Evolutionary conservation across 495 filamentous ascomycete genomes (phyloP), one percentile per base, ranked within the genome.

Genomic region (Lentithecium fluviatile): DNA sequence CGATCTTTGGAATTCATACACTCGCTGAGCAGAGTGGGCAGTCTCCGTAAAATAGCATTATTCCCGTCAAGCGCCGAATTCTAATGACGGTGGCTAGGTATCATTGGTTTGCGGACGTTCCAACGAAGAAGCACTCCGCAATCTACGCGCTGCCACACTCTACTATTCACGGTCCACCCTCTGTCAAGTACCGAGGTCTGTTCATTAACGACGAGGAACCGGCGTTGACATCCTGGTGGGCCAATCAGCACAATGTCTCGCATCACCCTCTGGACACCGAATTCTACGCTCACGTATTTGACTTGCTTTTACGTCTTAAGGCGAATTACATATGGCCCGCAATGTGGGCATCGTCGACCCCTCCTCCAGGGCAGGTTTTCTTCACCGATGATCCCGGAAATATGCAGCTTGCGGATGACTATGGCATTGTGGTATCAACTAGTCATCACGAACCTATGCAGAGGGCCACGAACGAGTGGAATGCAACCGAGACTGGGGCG

Each of bases 181-280:
- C 56, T 15, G 50, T 65, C 25, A 60, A 56, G 23, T 65, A 65
- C 49, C 62, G 62, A 1, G 62, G 62, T 6, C 46, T 65, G 25
- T 65, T 65, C 40, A 52, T 65, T 40, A 60, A 65, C 37, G 62
- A 65, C 34, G 62, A 65, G 42, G 56, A 56, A 29, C 62, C 62
- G 8, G 56, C 55, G 12, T 25, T 60, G 2, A 65, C 62, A 20
- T 49, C 38, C 12, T 62, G 58, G 60, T 64, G 46, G 48, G 47
- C 36, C 25, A 24, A 17, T 5, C 48, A 36, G 13, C 56, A 65
- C 25, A 60, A 60, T 38, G 29, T 37, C 12, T 52, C 57, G 6
- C 29, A 52, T 26, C 45, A 60, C 23, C 57, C 57, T 12, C 49
- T 60, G 2, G 23, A 60, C 19, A 60, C 57, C 17, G 50, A 60